Percentiles rank a stretch among this genome's conserved stretches.
Evolutionary conservation across 176 grass and related monocot species (phyloP).

Genomic region (Thalia dealbata): DNA sequence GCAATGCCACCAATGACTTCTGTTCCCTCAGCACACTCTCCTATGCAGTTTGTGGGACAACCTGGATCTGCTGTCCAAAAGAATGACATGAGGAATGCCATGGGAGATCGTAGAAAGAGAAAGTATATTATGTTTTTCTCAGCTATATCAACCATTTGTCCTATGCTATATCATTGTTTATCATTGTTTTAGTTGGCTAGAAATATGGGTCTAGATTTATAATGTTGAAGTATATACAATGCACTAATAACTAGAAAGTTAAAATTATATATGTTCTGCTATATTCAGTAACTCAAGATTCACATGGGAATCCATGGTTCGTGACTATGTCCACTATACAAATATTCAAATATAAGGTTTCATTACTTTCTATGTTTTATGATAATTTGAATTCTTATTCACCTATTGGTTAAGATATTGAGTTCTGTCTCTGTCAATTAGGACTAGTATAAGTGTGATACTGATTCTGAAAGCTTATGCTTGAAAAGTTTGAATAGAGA

Average conservation of each 20-base stretch:
- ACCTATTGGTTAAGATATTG: background rate
- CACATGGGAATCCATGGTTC: no score
- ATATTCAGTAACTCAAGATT: background rate
- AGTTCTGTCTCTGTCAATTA: background rate
- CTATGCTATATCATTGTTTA: background rate
- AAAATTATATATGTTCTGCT: background rate
- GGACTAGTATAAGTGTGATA: no score
- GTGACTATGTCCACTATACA: no score
- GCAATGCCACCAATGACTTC: conserved; percentile 44
- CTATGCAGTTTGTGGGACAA: conserved; percentile 84
- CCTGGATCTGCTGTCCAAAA: conserved; percentile 50
- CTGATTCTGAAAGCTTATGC: background rate
- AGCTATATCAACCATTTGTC: no score
- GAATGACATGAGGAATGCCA: conserved; percentile 63
- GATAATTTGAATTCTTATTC: background rate
- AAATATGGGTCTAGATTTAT: background rate
- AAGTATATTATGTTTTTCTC: conserved; percentile 38
- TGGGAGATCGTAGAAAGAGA: conserved; percentile 92
- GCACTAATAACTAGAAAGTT: background rate
- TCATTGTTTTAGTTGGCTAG: background rate
- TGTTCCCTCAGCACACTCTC: conserved; percentile 43
- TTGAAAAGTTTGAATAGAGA: background rate
- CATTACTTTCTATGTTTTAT: background rate
- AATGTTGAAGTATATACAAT: background rate
- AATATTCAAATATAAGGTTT: background rate